Base-by-base conservation (phyloP, 169 alveolate genomes). In the Babesia divergens region DNA sequence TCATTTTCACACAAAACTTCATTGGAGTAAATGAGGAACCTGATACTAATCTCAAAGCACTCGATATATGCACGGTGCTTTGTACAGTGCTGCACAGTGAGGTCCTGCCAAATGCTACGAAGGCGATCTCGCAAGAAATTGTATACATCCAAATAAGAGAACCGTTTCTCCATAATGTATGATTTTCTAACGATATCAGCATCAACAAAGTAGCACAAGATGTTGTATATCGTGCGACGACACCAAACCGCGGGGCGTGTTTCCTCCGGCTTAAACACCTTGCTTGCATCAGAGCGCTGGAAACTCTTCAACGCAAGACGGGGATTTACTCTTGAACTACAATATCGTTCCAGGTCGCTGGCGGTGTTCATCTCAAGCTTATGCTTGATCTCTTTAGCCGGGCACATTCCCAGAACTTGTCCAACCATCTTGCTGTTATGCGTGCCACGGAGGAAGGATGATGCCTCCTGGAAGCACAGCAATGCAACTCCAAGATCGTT, bases 71-170 rank as follows among this genome's bases (percentile, higher is more conserved):
- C 94, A 31, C 94, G 83, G 46, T 91, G 94, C 43, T 82, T 87
- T 9, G 89, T 58, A 34, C 91, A 91, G 55, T 87, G 95, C 69
- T 91, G 95, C 32, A 90, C 94, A 3, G 95, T 91, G 29, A 91
- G 75, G 59, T 91, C 95, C 66, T 91, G 95, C 94, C 95, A 90
- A 3, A 88, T 81, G 20, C 94, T 92, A 34, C 95, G 67, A n/a
- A 91, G 59, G 22, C 95, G 53, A 72, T 91, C 95, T 34, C 95
- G 47, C 24, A 91, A 55, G 60, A 91, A 91, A 84, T 91, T 90
- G 74, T 90, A 91, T 22, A 91, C 84, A 51, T 91, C 95, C 29
- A 90, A 51, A 59, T 76, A 91, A 28, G 83, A 37, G 55, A 89
- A 91, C 29, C 60, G 62, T 14, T 82, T 66, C n/a, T 82, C 81